Conservation (phyloP, 2,329 filamentous ascomycete species). For the Trichoderma guizhouense region DNA sequence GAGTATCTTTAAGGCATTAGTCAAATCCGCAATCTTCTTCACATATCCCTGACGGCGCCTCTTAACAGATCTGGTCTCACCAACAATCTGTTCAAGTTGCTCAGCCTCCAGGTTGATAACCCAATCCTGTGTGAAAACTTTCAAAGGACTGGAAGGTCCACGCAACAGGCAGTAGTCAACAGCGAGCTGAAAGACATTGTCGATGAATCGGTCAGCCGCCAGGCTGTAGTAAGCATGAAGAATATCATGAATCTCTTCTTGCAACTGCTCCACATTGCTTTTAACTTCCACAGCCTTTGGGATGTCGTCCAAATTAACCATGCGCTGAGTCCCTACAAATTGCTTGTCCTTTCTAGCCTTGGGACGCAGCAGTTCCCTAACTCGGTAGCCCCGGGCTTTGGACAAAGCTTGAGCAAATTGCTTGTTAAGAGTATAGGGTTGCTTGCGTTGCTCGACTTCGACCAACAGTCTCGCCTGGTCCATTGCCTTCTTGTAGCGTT, state of each 20-base stretch:
- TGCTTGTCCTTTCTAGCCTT: neutral
- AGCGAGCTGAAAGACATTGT: neutral
- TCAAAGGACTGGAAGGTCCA: neutral
- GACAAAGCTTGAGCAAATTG: neutral
- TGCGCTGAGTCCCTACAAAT: neutral
- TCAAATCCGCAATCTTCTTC: neutral
- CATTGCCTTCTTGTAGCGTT: neutral
- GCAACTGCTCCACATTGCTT: neutral
- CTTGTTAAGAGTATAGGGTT: neutral
- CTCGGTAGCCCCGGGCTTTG: neutral
- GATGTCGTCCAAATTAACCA: neutral
- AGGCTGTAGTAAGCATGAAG: neutral
- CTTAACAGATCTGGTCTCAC: neutral
- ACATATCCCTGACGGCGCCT: neutral
- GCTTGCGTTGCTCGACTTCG: neutral
- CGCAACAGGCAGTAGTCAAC: neutral
- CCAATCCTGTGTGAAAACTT: neutral
- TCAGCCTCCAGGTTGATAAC: neutral
- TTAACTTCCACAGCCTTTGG: neutral
- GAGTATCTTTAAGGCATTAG: neutral
- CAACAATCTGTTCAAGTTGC: neutral
- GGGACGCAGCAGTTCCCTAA: accelerated
- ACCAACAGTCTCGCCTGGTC: neutral
- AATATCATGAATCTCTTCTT: neutral
- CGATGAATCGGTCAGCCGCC: neutral